A percentile compares a stretch with the other conserved stretches of the same genome.
Conservation (phyloP, 192 early-diverging fungal species). For the Podila epigama region DNA sequence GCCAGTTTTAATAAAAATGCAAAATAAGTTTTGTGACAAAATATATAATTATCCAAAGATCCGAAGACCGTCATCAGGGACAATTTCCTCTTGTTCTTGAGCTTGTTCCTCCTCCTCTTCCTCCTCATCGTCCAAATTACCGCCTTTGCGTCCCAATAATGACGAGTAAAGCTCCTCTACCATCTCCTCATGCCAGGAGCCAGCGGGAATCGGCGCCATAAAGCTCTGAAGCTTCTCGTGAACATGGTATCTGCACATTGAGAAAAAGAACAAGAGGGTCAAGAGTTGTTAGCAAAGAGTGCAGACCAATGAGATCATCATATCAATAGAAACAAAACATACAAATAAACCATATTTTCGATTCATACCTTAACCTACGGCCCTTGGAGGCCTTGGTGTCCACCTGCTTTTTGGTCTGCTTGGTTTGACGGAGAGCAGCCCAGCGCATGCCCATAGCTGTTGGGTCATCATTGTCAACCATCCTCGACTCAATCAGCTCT, state of each 20-base stretch:
- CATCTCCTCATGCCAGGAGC: slow-evolving; percentile 95
- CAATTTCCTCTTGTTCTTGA: slow-evolving; percentile 27
- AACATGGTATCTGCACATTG: slow-evolving; percentile 76
- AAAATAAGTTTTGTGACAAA: background rate
- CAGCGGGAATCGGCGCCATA: slow-evolving; percentile 91
- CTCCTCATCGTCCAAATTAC: slow-evolving; percentile 35
- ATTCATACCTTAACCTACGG: slow-evolving; percentile 74
- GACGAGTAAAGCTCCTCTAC: slow-evolving; percentile 88
- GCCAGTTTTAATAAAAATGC: slow-evolving; percentile 6
- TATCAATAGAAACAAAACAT: background rate
- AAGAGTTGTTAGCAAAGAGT: background rate
- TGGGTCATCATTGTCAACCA: slow-evolving; percentile 91
- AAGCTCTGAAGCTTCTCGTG: slow-evolving; percentile 97
- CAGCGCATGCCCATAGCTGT: slow-evolving; percentile 82
- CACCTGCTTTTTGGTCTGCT: slow-evolving; percentile 77
- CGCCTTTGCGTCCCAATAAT: slow-evolving; percentile 73
- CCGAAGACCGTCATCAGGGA: slow-evolving; percentile 43
- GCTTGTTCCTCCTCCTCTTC: slow-evolving; percentile 32
- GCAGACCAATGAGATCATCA: background rate
- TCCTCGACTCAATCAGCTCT: slow-evolving; percentile 93
- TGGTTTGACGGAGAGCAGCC: slow-evolving; percentile 80
- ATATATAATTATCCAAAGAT: slow-evolving; percentile 38
- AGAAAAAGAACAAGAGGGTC: background rate
- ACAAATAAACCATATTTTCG: no score
- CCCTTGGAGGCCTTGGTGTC: slow-evolving; percentile 94